Evolutionary conservation across 2,329 filamentous ascomycete genomes (phyloP), one percentile per base, ranked within the genome.

Genomic region (Trichoderma koningii): DNA sequence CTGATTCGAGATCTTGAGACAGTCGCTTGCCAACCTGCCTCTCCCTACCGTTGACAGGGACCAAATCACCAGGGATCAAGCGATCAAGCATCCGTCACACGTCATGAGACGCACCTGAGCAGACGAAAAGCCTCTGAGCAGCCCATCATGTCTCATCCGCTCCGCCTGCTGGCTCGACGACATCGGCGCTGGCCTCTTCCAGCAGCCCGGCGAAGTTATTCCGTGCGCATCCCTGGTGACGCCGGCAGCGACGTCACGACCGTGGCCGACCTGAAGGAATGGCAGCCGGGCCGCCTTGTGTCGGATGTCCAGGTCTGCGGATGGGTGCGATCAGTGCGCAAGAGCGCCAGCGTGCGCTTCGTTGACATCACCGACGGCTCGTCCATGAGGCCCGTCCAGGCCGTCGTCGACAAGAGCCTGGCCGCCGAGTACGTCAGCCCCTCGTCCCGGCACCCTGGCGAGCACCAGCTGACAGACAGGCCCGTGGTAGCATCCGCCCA

Each of bases 331-430:
- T 94, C 92, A 4, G 88, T 97, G 66, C 86, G 94, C 68, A 91
- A 92, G 75, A 93, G 96, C 81, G 96, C 97, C 76, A 85, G 85
- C 23, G 83, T 90, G 66, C 88, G 90, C 5, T 98, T 99, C 78
- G 89, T 93, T 60, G 86, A 92, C 66, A 82, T 98, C 60, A 89
- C 89, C 12, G 95, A 99, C 81, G 95, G 95, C 51, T 96, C 93
- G 14, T 92, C 90, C 48, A 81, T 91, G 70, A 82, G 88, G 67
- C 82, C 91, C 30, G 76, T 98, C 63, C 95, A 99, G 79, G 92
- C 89, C 52, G 87, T 97, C 53, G 80, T 97, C 70, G 86, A 86
- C 63, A 89, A 90, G 68, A 82, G 85, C 53, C 83, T 92, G 73
- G 88, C 89, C 69, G 82, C 88, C 77, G 86, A 88, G 92, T 96